These are phyloP conservation scores for Escallonia rubra DNA, from an alignment of 129 eudicot species.

Conservation along the genomic window DNA sequence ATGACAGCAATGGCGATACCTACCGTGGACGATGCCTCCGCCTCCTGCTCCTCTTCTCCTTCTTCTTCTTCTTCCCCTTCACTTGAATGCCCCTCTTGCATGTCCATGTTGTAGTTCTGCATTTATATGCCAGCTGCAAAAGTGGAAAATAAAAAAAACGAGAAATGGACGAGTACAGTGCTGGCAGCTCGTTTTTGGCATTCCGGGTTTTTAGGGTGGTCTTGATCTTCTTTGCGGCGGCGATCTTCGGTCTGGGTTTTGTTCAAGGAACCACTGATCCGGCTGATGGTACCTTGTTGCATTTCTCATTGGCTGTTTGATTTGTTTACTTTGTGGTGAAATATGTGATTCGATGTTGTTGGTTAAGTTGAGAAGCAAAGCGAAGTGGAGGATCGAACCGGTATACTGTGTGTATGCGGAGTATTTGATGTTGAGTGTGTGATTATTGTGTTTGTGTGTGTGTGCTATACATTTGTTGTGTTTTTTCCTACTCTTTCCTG, in stretches of 20 bases:
- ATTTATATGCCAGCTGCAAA: no score
- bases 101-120: slow-evolving; percentile 1
- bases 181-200: neutral
- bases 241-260: slow-evolving; percentile 24
- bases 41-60: neutral
- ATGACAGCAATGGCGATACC: slow-evolving; percentile 38
- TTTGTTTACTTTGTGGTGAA: neutral
- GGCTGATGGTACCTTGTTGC: slow-evolving; percentile 41
- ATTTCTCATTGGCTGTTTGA: neutral
- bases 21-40: slow-evolving; percentile 1
- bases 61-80: slow-evolving; percentile 16
- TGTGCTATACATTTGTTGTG: neutral
- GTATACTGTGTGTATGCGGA: neutral
- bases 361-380: neutral
- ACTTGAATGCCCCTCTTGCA: slow-evolving; percentile 17
- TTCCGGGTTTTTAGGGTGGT: slow-evolving; percentile 9
- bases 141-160: neutral
- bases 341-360: neutral
- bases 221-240: slow-evolving; percentile 15
- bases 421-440: slow-evolving; percentile 1
- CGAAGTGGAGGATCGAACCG: no score
- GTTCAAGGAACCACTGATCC: slow-evolving; percentile 60
- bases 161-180: slow-evolving; percentile 21
- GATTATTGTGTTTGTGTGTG: neutral
- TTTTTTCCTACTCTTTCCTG: neutral